Percentiles rank a stretch among this genome's conserved stretches.
Evolutionary conservation across 176 grass and related monocot genomes (phyloP).

Genomic region (Triticum dicoccoides): DNA sequence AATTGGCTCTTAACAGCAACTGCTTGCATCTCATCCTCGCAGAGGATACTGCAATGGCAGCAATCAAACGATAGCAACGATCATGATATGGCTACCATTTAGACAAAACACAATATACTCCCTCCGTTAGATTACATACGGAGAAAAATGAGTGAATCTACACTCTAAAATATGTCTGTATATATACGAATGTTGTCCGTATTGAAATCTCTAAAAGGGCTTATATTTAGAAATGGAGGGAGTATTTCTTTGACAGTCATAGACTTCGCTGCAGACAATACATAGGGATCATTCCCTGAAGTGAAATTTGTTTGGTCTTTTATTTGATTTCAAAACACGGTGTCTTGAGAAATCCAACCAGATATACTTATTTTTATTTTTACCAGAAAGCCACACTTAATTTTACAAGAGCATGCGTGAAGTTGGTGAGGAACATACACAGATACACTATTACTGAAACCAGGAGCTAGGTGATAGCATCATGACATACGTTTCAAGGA

Average conservation of each 20-base stretch:
- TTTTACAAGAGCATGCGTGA: conserved; percentile 9
- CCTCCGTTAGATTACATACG: no score
- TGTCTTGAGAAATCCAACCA: conserved; percentile 3
- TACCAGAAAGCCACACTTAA: background rate
- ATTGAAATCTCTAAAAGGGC: no score
- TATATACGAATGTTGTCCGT: no score
- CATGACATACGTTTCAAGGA: background rate
- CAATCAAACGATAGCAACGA: background rate
- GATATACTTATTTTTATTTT: background rate
- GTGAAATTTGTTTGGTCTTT: background rate
- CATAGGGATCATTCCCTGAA: background rate
- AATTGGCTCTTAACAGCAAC: conserved; percentile 94
- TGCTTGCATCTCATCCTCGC: conserved; percentile 90
- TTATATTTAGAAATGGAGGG: no score
- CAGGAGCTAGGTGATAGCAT: background rate
- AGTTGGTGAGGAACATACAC: background rate
- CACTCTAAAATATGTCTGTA: no score
- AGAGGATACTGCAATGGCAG: conserved; percentile 67
- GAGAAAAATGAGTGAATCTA: no score
- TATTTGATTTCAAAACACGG: background rate
- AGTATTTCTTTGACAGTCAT: background rate
- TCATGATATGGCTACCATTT: background rate
- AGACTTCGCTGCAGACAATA: background rate
- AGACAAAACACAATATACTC: background rate
- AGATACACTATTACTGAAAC: background rate